Percentiles rank a stretch among this genome's conserved stretches.
These are phyloP conservation scores for Trichosanthes truncata DNA, from an alignment of 306 rosid genomes.

Conservation along the genomic window DNA sequence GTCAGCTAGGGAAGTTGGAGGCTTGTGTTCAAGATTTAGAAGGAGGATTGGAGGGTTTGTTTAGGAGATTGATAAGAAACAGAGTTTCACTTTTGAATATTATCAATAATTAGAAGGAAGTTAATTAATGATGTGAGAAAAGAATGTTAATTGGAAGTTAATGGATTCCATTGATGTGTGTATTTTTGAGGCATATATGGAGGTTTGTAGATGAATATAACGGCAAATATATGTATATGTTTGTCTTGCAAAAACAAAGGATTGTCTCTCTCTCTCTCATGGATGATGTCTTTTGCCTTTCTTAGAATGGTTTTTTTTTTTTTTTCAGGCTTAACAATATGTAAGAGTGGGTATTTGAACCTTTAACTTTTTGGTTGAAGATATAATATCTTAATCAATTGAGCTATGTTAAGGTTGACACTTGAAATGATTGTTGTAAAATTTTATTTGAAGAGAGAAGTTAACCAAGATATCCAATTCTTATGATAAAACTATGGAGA, in stretches of 20 bases:
- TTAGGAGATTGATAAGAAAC: slow-evolving; percentile 16
- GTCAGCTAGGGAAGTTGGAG: slow-evolving; percentile 13
- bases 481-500: too few species aligned
- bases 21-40: slow-evolving; percentile 13
- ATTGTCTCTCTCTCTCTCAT: background rate
- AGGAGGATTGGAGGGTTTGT: slow-evolving; percentile 13
- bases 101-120: slow-evolving; percentile 8
- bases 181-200: background rate
- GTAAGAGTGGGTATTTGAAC: too few species aligned
- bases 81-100: slow-evolving; percentile 25
- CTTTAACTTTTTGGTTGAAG: too few species aligned
- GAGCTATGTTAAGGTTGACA: too few species aligned
- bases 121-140: background rate
- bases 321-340: too few species aligned
- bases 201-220: slow-evolving; percentile 2
- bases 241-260: background rate
- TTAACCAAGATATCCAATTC: too few species aligned
- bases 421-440: too few species aligned
- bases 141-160: background rate
- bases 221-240: background rate
- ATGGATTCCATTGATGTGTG: background rate
- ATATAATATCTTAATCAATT: too few species aligned
- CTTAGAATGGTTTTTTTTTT: too few species aligned
- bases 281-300: background rate
- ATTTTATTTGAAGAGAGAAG: too few species aligned